Evolutionary conservation across 139 green algal genomes (phyloP), one percentile per base, ranked within the genome.

Genomic region (Edaphochlamys debaryana): DNA sequence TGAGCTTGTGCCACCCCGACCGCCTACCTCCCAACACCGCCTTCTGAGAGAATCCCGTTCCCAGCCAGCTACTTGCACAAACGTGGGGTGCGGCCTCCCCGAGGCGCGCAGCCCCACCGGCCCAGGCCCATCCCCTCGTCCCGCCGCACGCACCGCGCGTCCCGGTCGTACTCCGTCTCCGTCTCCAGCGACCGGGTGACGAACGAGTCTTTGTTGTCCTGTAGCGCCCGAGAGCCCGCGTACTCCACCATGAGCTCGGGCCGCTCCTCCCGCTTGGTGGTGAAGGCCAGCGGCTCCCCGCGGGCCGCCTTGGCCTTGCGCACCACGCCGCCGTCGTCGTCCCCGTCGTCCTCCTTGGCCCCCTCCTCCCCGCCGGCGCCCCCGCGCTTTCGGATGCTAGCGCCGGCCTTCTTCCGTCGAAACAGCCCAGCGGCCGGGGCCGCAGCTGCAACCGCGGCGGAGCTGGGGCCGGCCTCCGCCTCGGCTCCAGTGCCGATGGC

Each of bases 111-210:
- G n/a, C n/a, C n/a, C n/a, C n/a, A n/a, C n/a, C n/a, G n/a, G n/a
- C n/a, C n/a, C n/a, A n/a, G n/a, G n/a, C n/a, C n/a, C n/a, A n/a
- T n/a, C n/a, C n/a, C n/a, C n/a, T n/a, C n/a, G n/a, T n/a, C n/a
- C n/a, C n/a, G n/a, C n/a, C n/a, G n/a, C n/a, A n/a, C n/a, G n/a
- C n/a, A 95, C 91, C 95, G 87, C 0, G 87, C 87, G 80, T 98
- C 95, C 37, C 91, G 69, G 77, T 98, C 93, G 48, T 88, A 91
- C 67, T 94, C 81, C 6, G 95, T 98, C 78, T 97, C 94, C 32
- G 92, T 96, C 73, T 98, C 92, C 32, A 96, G 76, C 1, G 30
- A 36, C 1, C 84, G 54, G 0, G 94, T 97, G 0, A 93, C 95
- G 8, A 88, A 85, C 34, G 85, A 56, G 86, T 97, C 93, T 1